These are phyloP conservation scores for Trypanosoma melophagium DNA, from an alignment of 208 protist genomes.

Conservation along the genomic window DNA sequence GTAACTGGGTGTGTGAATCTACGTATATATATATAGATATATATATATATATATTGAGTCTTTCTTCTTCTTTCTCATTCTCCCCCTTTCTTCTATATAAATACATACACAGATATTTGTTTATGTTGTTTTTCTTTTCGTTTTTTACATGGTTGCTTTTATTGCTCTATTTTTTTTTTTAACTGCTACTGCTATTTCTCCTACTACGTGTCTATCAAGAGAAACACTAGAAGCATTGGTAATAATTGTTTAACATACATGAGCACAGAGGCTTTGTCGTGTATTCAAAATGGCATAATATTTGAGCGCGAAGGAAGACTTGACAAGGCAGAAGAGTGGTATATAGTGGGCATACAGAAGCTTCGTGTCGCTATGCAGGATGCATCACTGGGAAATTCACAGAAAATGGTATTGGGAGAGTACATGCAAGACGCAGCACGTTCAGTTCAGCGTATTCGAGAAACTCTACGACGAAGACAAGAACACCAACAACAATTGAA, in stretches of 20 bases:
- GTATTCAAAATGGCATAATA: slow-evolving; percentile 54
- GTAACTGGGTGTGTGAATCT: not conserved
- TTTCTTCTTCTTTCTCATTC: not conserved
- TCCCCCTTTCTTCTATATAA: not conserved
- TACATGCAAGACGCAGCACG: slow-evolving; percentile 68
- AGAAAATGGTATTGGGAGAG: slow-evolving; percentile 43
- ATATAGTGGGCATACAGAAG: slow-evolving; percentile 51
- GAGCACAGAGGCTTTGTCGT: slow-evolving; percentile 18
- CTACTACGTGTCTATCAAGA: not conserved
- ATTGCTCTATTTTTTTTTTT: not conserved
- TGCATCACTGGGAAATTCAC: slow-evolving; percentile 31
- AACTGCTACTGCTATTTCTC: not conserved
- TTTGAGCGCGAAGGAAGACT: slow-evolving; percentile 46
- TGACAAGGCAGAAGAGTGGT: slow-evolving; percentile 74
- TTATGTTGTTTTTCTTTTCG: slow-evolving; percentile 19
- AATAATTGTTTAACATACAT: slow-evolving; percentile 1
- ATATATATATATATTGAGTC: not conserved
- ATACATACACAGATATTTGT: not conserved
- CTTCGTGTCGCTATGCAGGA: slow-evolving; percentile 43
- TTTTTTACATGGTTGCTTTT: slow-evolving; percentile 9
- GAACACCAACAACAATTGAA: not conserved
- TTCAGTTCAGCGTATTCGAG: slow-evolving; percentile 50
- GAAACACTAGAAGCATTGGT: not conserved
- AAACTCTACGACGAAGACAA: not conserved
- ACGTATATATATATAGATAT: not conserved